These are phyloP conservation scores for Trichoderma harzianum DNA, from an alignment of 2,329 filamentous ascomycete species.

Conservation along the genomic window DNA sequence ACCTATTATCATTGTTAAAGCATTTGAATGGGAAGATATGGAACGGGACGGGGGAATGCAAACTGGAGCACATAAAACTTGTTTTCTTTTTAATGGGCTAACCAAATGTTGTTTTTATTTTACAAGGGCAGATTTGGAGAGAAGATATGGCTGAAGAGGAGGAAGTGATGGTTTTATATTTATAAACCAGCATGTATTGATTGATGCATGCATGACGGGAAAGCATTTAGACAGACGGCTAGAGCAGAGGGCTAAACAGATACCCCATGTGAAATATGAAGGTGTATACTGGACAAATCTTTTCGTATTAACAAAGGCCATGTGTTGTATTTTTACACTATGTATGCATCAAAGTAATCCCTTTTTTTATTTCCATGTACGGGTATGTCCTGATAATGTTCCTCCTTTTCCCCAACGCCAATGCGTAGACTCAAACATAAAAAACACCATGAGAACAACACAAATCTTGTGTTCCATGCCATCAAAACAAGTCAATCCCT, in stretches of 20 bases:
- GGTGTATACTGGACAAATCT: not conserved
- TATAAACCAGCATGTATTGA: not conserved
- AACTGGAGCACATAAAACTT: not conserved
- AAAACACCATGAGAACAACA: not conserved
- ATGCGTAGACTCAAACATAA: not conserved
- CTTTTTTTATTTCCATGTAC: not conserved
- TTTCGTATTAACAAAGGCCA: not conserved
- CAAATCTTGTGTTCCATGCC: not conserved
- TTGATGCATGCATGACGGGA: not conserved
- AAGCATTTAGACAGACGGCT: conserved; percentile 3
- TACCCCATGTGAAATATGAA: conserved; percentile 7
- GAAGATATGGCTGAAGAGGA: not conserved
- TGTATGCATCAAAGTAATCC: not conserved
- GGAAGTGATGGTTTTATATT: not conserved
- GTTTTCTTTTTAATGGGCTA: not conserved
- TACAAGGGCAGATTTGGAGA: not conserved
- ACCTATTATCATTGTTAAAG: not conserved
- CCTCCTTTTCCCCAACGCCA: conserved; percentile 5
- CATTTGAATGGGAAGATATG: not conserved
- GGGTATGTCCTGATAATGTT: not conserved
- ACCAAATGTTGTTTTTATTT: not conserved
- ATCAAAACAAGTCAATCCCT: not conserved
- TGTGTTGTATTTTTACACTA: not conserved
- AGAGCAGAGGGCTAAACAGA: not conserved
- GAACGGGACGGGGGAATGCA: not conserved